Conservation (phyloP, 805 yeast species). For the Cyberlindnera samutprakarnensis region DNA sequence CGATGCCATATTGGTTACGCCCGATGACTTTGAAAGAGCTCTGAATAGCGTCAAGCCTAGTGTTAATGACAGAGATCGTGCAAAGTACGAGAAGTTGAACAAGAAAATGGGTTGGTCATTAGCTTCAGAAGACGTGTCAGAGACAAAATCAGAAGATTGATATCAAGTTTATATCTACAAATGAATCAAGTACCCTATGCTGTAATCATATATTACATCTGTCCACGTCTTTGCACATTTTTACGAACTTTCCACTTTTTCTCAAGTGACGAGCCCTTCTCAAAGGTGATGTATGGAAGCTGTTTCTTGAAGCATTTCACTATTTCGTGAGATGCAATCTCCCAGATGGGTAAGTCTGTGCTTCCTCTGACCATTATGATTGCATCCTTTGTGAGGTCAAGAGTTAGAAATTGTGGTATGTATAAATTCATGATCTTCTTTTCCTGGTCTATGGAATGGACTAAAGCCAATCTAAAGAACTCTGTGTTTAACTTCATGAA, state of each 20-base stretch:
- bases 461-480: constrained; percentile 48
- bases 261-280: constrained; percentile 35
- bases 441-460: constrained; percentile 53
- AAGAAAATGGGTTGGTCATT: constrained; percentile 70
- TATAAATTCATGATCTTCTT: constrained; percentile 43
- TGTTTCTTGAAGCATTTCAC: constrained; percentile 13
- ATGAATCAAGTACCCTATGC: neutral
- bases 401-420: constrained; percentile 32
- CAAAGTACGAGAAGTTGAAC: constrained; percentile 66
- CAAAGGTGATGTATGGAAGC: constrained; percentile 39
- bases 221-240: constrained; percentile 43
- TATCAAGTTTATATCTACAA: constrained; percentile 1
- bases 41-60: constrained; percentile 76
- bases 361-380: constrained; percentile 49
- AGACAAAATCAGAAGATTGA: constrained; percentile 7
- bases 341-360: constrained; percentile 58
- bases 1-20: constrained; percentile 45
- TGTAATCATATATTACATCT: constrained; percentile 17
- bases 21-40: constrained; percentile 64
- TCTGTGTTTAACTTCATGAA: constrained; percentile 5
- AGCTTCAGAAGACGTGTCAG: constrained; percentile 22
- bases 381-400: neutral
- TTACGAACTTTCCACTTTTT: constrained; percentile 52
- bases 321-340: constrained; percentile 27
- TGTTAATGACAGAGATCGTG: constrained; percentile 79